Percentiles rank a stretch among this genome's conserved stretches.
phyloP scores from a whole-genome alignment of 495 filamentous ascomycete species.

The Evernia prunastri region DNA sequence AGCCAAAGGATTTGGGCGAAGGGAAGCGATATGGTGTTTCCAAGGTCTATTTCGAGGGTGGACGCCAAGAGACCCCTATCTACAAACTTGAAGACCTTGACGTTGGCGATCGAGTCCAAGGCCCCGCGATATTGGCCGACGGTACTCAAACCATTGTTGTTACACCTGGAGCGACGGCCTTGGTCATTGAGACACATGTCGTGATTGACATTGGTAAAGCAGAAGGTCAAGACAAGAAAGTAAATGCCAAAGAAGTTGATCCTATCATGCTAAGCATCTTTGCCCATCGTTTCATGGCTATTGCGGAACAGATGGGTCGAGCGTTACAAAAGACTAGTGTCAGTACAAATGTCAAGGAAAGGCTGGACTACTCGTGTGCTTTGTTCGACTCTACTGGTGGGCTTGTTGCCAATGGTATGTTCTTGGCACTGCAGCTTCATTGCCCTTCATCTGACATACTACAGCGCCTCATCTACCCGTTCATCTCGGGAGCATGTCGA shows the following conservation, averaged over 20 bases:
- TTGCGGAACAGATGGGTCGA: conserved; percentile 96
- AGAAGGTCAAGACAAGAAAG: conserved; percentile 45
- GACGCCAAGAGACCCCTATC: conserved; percentile 71
- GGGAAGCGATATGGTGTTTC: conserved; percentile 32
- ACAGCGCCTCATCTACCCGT: conserved; percentile 84
- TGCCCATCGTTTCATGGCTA: conserved; percentile 96
- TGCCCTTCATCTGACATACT: conserved; percentile 1
- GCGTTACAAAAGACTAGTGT: conserved; percentile 96
- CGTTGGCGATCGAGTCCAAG: conserved; percentile 69
- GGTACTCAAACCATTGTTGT: conserved; percentile 95
- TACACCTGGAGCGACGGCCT: conserved; percentile 65
- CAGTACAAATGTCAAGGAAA: conserved; percentile 96
- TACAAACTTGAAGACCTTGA: conserved; percentile 74
- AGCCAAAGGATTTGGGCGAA: conserved; percentile 31
- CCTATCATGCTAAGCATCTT: conserved; percentile 96
- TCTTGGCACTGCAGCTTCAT: neutral
- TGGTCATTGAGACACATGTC: conserved; percentile 69
- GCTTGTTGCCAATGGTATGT: conserved; percentile 73
- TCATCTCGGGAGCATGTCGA: conserved; percentile 90
- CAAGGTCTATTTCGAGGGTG: conserved; percentile 54
- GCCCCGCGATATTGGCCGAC: conserved; percentile 89
- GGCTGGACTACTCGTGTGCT: conserved; percentile 93
- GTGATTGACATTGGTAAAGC: conserved; percentile 51
- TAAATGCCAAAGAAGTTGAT: conserved; percentile 46
- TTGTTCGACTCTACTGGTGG: conserved; percentile 89